Evolutionary conservation across 495 filamentous ascomycete genomes (phyloP).

Genomic region (Penicillium simplicissimum): DNA sequence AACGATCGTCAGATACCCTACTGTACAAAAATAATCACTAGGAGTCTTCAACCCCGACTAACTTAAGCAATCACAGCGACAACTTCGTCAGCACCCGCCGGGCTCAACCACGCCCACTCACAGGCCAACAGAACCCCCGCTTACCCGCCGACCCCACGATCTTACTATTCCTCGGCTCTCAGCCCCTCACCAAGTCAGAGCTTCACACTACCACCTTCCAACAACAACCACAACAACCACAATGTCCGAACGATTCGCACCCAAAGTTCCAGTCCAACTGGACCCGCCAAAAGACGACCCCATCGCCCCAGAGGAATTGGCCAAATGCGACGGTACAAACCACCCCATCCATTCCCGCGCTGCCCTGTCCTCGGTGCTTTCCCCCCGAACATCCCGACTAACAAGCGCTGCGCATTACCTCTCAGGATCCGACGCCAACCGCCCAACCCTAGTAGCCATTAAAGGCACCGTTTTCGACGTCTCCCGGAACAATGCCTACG

Average conservation of each 20-base stretch:
- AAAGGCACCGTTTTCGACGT: conserved; percentile 97
- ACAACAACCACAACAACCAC: conserved; percentile 8
- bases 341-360: conserved; percentile 2
- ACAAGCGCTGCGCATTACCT: neutral
- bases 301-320: conserved; percentile 72
- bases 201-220: conserved; percentile 4
- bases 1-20: too few species aligned
- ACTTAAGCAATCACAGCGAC: too few species aligned
- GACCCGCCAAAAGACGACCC: conserved; percentile 85
- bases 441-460: conserved; percentile 88
- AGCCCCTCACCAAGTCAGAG: neutral
- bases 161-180: neutral
- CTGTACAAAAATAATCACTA: too few species aligned
- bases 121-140: conserved; percentile 13
- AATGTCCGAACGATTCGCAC: conserved; percentile 68
- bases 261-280: conserved; percentile 79
- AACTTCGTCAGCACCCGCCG: conserved; percentile 19
- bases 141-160: conserved; percentile 14
- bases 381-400: neutral
- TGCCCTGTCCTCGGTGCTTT: neutral
- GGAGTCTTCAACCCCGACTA: neutral
- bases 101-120: neutral
- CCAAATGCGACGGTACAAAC: conserved; percentile 73
- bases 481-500: conserved; percentile 79
- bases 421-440: conserved; percentile 59